Evolutionary conservation across 139 green algal species (phyloP).

Genomic region (Microglena sp.): DNA sequence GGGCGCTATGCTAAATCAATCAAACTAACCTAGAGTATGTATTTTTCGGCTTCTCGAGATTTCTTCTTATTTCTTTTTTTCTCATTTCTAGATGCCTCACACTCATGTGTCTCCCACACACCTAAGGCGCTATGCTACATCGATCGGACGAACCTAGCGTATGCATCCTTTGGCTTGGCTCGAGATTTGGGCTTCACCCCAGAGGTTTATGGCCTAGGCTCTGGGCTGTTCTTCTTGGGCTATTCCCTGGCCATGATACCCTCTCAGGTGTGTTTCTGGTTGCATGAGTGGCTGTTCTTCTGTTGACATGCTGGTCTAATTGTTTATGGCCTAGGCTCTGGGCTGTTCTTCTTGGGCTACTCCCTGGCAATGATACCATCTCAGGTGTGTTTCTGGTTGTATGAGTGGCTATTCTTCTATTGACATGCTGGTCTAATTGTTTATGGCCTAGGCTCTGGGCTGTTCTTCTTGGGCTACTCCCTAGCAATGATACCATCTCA

Average conservation of each 20-base stretch:
- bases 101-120: too few species aligned
- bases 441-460: conserved; percentile 57
- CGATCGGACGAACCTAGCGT: conserved; percentile 64
- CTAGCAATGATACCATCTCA: conserved; percentile 56
- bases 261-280: not conserved
- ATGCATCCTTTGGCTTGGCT: conserved; percentile 60
- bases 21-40: too few species aligned
- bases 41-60: too few species aligned
- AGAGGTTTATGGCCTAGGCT: conserved; percentile 21
- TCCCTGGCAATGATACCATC: conserved; percentile 50
- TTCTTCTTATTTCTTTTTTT: too few species aligned
- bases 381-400: conserved; percentile 14
- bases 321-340: conserved; percentile 54
- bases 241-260: not conserved
- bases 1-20: too few species aligned
- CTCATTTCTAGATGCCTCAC: conserved; percentile 3
- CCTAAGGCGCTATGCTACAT: conserved; percentile 58
- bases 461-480: conserved; percentile 74
- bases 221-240: not conserved
- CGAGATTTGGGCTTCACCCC: conserved; percentile 28
- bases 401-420: too few species aligned
- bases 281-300: too few species aligned
- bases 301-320: too few species aligned
- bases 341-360: conserved; percentile 75
- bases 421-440: not conserved